Evolutionary conservation across 2,329 filamentous ascomycete genomes (phyloP).

Genomic region (Xylaria sp.): DNA sequence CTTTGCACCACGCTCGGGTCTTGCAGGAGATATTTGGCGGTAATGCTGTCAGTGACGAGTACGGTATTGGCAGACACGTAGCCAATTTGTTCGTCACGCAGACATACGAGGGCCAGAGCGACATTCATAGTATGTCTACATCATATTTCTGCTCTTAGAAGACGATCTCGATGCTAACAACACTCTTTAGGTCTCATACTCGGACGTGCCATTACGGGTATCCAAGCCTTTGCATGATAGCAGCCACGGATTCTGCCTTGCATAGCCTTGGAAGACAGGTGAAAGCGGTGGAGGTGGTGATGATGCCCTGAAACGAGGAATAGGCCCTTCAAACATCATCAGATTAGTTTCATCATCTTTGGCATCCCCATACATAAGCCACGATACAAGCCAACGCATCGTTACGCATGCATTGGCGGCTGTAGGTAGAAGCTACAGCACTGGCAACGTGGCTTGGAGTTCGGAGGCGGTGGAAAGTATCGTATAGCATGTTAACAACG

Average conservation of each 20-base stretch:
- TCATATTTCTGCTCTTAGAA: not conserved
- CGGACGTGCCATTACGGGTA: constrained; percentile 61
- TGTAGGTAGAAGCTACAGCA: not conserved
- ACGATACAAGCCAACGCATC: not conserved
- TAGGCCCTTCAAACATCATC: not conserved
- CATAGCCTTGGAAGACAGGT: not conserved
- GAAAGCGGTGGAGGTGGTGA: not conserved
- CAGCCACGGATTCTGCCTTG: not conserved
- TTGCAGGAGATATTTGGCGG: constrained; percentile 96
- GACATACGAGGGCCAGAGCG: constrained; percentile 96
- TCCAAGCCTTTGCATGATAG: constrained; percentile 65
- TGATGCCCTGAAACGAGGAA: not conserved
- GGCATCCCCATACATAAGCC: not conserved
- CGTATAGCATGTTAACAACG: not conserved
- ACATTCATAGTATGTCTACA: constrained; percentile 77
- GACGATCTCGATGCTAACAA: constrained; percentile 5
- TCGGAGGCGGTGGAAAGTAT: not conserved
- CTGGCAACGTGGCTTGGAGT: not conserved
- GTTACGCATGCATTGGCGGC: not conserved
- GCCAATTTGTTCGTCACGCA: constrained; percentile 95
- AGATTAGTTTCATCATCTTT: too few relatives aligned
- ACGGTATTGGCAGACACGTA: constrained; percentile 89
- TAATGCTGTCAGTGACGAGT: constrained; percentile 97
- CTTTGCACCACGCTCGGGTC: constrained; percentile 69
- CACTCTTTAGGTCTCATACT: constrained; percentile 54